Evolutionary conservation across 192 early-diverging fungal species (phyloP), one percentile per base, ranked within the genome.

Genomic region (Backusella circina): DNA sequence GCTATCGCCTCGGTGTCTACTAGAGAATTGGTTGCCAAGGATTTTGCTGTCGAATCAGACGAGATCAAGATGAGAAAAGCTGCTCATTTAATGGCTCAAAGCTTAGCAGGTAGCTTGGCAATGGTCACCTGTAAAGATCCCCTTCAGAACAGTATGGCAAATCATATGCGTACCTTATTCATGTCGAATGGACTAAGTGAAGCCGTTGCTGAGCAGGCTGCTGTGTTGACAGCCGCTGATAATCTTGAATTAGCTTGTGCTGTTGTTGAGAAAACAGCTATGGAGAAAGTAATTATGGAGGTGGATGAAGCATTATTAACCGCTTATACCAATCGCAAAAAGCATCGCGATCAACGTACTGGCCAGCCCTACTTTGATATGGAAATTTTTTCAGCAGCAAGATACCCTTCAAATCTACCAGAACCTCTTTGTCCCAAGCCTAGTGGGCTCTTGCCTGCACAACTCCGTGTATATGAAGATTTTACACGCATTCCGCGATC

Each of bases 241-340:
- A 99, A 99, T 78, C 79, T 98, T 68, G 98, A 99, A 51, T 85
- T 98, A 35, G 96, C 94, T 12, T 98, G 96, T 79, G 91, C 95
- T 0, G 90, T 99, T 32, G 93, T 98, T 70, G 96, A 99, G 80
- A 95, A 96, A 78, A 93, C 96, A 30, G 96, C 98, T 2, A 95
- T 95, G 76, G 96, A 98, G 79, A 97, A 97, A 72, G 94, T 96
- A 1, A 86, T 94, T n/a, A 86, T 92, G n/a, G 96, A 98, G 75
- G 96, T 99, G 51, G 96, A 97, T 82, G 91, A 95, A 65, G 79
- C 86, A n/a, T 84, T 99, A 65, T 82, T 84, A 12, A 73, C 87
- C 6, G 86, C 92, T 31, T 97, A 90, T 69, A 70, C 84, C 28
- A 89, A 84, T 50, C 88, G 98, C 35, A 90, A 93, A 82, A 95